Conservation (phyloP, 768 basidiomycete genomes). For the Paxillus ammoniavirescens region DNA sequence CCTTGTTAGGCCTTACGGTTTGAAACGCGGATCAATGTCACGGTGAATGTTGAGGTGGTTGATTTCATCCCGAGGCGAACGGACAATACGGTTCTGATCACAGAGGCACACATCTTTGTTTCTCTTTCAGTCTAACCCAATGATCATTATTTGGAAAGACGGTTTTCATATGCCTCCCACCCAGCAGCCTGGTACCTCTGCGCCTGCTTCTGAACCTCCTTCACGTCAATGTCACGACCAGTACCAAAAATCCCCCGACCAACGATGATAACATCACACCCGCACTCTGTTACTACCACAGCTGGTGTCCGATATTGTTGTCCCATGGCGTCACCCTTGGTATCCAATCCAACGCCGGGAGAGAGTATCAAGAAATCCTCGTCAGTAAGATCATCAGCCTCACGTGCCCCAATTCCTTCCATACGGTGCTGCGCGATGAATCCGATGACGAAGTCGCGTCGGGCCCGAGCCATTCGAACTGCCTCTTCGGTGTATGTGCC, state of each 20-base stretch:
- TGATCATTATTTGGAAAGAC: constrained; percentile 29
- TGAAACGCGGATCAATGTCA: background rate
- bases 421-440: constrained; percentile 91
- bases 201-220: constrained; percentile 59
- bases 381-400: constrained; percentile 32
- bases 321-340: constrained; percentile 81
- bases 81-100: background rate
- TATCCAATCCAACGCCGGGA: constrained; percentile 87
- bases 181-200: constrained; percentile 81
- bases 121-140: background rate
- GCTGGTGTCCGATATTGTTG: constrained; percentile 93
- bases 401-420: constrained; percentile 54
- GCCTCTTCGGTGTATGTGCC: constrained; percentile 83
- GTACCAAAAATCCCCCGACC: constrained; percentile 91
- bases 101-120: background rate
- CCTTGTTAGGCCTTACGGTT: background rate
- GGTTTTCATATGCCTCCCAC: constrained; percentile 85
- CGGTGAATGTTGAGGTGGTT: background rate
- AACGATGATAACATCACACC: constrained; percentile 96
- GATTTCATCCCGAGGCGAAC: background rate
- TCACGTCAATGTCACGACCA: constrained; percentile 38
- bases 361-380: constrained; percentile 91
- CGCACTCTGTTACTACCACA: constrained; percentile 75
- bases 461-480: constrained; percentile 80
- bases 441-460: constrained; percentile 89